These are phyloP conservation scores for Omphalotus olearius DNA, from an alignment of 1,284 basidiomycete species.

Conservation along the genomic window DNA sequence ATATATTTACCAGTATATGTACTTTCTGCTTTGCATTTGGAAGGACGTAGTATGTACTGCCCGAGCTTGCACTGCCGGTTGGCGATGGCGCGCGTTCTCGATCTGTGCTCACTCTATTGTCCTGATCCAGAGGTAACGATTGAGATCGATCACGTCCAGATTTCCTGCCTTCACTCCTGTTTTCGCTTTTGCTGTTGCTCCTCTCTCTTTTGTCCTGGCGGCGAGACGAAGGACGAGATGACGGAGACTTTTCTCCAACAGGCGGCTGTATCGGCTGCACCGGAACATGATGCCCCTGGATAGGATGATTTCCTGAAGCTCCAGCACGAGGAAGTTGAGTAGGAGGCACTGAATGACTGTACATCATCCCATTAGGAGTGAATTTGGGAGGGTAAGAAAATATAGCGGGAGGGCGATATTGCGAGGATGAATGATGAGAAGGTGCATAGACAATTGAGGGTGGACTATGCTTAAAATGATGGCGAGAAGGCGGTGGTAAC, in stretches of 20 bases:
- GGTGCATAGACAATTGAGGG: constrained; percentile 53
- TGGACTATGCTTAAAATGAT: constrained; percentile 34
- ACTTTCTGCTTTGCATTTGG: constrained; percentile 65
- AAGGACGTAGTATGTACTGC: constrained; percentile 69
- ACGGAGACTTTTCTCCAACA: background rate
- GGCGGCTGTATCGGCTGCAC: constrained; percentile 1
- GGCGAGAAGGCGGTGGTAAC: constrained; percentile 17
- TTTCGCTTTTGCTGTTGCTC: constrained; percentile 15
- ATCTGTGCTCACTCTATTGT: background rate
- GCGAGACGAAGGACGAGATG: background rate
- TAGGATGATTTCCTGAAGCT: constrained; percentile 8
- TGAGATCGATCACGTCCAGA: constrained; percentile 27
- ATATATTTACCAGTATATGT: constrained; percentile 59
- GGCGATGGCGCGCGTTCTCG: constrained; percentile 29
- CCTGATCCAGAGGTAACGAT: constrained; percentile 20
- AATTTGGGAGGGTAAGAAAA: constrained; percentile 41
- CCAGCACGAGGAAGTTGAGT: constrained; percentile 9
- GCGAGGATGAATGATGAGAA: constrained; percentile 36
- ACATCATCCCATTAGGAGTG: constrained; percentile 45
- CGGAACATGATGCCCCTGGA: constrained; percentile 1
- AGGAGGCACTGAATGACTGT: constrained; percentile 48
- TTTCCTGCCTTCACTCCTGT: constrained; percentile 20
- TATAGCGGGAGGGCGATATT: constrained; percentile 49
- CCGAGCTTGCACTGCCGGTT: constrained; percentile 48
- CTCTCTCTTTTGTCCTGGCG: constrained; percentile 5